Evolutionary conservation across 768 basidiomycete species (phyloP), one percentile per base, ranked within the genome.

Genomic region (Lanmaoa pseudosensibilis): DNA sequence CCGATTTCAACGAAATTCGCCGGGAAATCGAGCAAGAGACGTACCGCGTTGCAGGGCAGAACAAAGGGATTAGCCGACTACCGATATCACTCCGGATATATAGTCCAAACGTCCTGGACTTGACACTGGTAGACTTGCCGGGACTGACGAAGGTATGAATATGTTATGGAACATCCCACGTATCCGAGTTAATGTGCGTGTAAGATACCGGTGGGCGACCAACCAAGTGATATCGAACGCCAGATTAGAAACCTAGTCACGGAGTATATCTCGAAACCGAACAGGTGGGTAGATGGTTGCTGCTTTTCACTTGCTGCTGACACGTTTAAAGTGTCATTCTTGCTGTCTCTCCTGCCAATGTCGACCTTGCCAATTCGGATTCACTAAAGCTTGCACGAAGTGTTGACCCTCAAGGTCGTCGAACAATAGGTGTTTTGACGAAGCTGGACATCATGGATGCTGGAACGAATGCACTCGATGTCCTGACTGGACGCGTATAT

Each of bases 401-500:
- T 12, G 94, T 98, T 46, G 97, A 99, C 66, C 92, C 96, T 0
- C 93, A 97, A 73, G 95, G 96, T 12, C 86, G 97, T 32, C 85
- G 97, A 32, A 99, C 97, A 13, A 93, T 98, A 54, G 97, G 97
- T 49, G 90, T 99, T 19, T 80, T 99, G 49, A 96, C 96, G 15
- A 99, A 99, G 74, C 84, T 98, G 34, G 97, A 99, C 75, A 82
- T 99, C 45, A 99, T 99, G 97, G 97, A 98, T 66, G 95, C 95
- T 7, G 97, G 97, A 30, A 99, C 97, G 36, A 98, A 99, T 71
- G 97, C 97, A 21, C 77, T 95, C 36, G 96, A 99, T 73, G 87
- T 98, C 62, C 82, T 98, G 37, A 98, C 93, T 0, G 97, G 97
- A 39, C 89, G 96, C 56, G 91, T 98, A 43, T 99, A 99, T 74